A percentile compares a stretch with the other conserved stretches of the same genome.
phyloP scores from a whole-genome alignment of 2,329 filamentous ascomycete genomes.

The Alternaria sp. region DNA sequence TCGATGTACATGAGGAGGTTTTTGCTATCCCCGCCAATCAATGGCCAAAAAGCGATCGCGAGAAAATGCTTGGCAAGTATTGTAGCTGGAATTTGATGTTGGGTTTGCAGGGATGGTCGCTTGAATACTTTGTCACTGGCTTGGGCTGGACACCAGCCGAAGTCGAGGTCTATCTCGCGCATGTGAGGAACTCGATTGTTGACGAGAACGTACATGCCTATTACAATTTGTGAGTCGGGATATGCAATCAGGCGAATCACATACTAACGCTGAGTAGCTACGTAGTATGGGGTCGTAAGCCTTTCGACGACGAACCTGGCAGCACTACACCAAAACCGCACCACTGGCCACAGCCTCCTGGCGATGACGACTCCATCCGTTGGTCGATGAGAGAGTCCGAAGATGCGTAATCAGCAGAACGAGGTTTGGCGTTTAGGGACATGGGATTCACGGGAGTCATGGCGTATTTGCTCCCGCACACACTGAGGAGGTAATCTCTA shows the following conservation, averaged over 20 bases:
- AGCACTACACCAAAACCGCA: conserved; percentile 28
- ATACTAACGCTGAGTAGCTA: conserved; percentile 26
- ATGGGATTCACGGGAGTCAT: not conserved
- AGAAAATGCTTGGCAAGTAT: conserved; percentile 61
- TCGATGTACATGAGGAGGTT: conserved; percentile 63
- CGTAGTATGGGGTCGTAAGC: conserved; percentile 42
- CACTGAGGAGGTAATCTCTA: not conserved
- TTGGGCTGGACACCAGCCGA: conserved; percentile 56
- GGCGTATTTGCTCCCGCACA: not conserved
- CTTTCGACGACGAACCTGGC: conserved; percentile 25
- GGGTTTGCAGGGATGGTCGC: conserved; percentile 56
- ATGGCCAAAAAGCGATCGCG: conserved; percentile 60
- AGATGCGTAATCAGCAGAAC: not conserved
- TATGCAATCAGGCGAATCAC: not conserved
- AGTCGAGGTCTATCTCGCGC: conserved; percentile 56
- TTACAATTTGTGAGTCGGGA: conserved; percentile 52
- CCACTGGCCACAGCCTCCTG: conserved; percentile 29
- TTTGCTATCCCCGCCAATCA: conserved; percentile 63
- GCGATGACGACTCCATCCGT: not conserved
- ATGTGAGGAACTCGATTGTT: conserved; percentile 51
- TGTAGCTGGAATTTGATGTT: conserved; percentile 58
- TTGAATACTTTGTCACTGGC: conserved; percentile 55
- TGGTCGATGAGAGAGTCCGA: not conserved
- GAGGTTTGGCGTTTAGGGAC: not conserved
- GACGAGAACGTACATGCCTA: conserved; percentile 54